A percentile compares a stretch with the other conserved stretches of the same genome.
Evolutionary conservation across 306 rosid species (phyloP).

Genomic region (Medicago ruthenica): DNA sequence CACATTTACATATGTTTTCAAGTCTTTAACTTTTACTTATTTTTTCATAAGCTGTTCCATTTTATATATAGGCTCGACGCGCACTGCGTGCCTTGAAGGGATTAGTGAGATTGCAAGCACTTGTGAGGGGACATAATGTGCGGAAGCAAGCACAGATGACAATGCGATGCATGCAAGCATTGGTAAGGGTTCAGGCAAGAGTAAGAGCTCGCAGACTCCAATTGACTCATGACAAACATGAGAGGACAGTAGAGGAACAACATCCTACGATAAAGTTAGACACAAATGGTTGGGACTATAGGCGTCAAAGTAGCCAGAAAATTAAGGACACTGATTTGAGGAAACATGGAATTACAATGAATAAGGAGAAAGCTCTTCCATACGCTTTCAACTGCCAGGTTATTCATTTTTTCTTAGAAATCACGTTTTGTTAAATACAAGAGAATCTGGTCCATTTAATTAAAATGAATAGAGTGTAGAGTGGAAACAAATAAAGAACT

Average conservation of each 20-base stretch:
- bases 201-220: constrained; percentile 80
- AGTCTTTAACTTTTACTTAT: no score
- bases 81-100: constrained; percentile 93
- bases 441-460: not conserved
- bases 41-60: not conserved
- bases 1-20: no score
- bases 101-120: constrained; percentile 85
- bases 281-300: constrained; percentile 48
- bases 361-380: constrained; percentile 82
- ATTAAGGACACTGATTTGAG: constrained; percentile 51
- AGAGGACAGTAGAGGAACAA: constrained; percentile 38
- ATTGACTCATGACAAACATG: constrained; percentile 58
- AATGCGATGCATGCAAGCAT: constrained; percentile 97
- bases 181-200: constrained; percentile 85
- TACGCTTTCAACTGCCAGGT: constrained; percentile 79
- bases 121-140: constrained; percentile 92
- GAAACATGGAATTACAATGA: constrained; percentile 64
- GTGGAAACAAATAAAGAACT: no score
- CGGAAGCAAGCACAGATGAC: constrained; percentile 96
- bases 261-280: constrained; percentile 50
- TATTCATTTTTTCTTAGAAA: not conserved
- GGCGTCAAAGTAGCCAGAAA: constrained; percentile 56
- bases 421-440: not conserved
- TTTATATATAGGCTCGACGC: constrained; percentile 70
- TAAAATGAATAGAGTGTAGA: no score